A percentile compares a stretch with the other conserved stretches of the same genome.
These are phyloP conservation scores for Tulasnella calospora DNA, from an alignment of 768 basidiomycete species.

Conservation along the genomic window DNA sequence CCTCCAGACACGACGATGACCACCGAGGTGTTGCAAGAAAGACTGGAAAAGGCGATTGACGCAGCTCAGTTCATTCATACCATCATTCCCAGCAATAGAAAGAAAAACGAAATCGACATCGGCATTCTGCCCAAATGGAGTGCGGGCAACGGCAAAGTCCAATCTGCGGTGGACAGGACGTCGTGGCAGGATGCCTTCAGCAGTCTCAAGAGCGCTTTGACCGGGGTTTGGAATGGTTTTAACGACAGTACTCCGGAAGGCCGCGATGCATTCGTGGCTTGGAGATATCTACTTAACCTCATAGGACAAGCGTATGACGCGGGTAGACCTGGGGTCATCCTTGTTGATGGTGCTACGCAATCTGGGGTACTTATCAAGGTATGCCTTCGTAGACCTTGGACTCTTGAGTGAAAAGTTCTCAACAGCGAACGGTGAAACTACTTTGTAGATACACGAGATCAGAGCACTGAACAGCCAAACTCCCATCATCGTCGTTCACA, in stretches of 20 bases:
- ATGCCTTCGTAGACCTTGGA: no score
- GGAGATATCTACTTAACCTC: background rate
- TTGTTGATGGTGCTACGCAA: background rate
- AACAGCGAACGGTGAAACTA: background rate
- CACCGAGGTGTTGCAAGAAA: background rate
- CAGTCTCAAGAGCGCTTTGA: background rate
- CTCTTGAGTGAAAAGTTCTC: no score
- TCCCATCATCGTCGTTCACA: background rate
- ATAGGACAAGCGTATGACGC: background rate
- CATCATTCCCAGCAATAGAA: background rate
- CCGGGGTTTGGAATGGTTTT: background rate
- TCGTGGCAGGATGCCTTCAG: background rate
- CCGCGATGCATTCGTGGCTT: background rate
- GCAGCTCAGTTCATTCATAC: background rate
- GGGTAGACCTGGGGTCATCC: background rate
- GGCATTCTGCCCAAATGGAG: background rate
- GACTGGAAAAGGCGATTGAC: conserved; percentile 14
- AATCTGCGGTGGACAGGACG: background rate
- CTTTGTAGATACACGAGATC: background rate
- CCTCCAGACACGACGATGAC: conserved; percentile 7
- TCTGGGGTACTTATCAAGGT: background rate
- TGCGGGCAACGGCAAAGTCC: background rate
- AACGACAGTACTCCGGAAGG: background rate
- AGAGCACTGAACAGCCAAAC: background rate
- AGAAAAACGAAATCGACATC: conserved; percentile 9